phyloP scores from a whole-genome alignment of 305 asterid genomes.

The Rubia balearica region DNA sequence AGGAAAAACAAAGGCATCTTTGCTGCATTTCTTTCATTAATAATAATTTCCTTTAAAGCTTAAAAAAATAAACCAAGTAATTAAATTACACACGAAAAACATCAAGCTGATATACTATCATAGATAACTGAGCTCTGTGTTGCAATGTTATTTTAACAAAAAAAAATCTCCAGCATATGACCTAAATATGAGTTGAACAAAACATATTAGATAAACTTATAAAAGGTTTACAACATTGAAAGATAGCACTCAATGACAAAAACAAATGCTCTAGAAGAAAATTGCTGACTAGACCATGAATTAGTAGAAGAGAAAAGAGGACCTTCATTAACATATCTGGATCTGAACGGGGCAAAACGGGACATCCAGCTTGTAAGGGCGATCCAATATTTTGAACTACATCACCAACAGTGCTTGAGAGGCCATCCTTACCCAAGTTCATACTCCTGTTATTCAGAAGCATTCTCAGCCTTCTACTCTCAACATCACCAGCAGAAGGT shows the following conservation, averaged over 20 bases:
- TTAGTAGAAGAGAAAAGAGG: slow-evolving; percentile 10
- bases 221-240: not conserved
- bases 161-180: not conserved
- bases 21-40: not conserved
- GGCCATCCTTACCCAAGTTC: slow-evolving; percentile 89
- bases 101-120: not conserved
- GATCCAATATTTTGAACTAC: slow-evolving; percentile 75
- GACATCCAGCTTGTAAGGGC: slow-evolving; percentile 72
- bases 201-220: not conserved
- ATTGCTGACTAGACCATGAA: not conserved
- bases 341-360: slow-evolving; percentile 78
- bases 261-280: not conserved
- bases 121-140: not conserved
- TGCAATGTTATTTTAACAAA: not conserved
- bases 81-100: not conserved
- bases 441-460: slow-evolving; percentile 68
- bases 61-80: not conserved
- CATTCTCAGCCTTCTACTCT: slow-evolving; percentile 89
- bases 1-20: not conserved
- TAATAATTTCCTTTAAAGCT: not conserved
- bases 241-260: not conserved
- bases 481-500: slow-evolving; percentile 71
- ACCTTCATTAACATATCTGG: slow-evolving; percentile 85
- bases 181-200: not conserved
- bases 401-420: slow-evolving; percentile 77